These are phyloP conservation scores for Otatea glauca DNA, from an alignment of 176 grass and related monocot genomes.

Conservation along the genomic window DNA sequence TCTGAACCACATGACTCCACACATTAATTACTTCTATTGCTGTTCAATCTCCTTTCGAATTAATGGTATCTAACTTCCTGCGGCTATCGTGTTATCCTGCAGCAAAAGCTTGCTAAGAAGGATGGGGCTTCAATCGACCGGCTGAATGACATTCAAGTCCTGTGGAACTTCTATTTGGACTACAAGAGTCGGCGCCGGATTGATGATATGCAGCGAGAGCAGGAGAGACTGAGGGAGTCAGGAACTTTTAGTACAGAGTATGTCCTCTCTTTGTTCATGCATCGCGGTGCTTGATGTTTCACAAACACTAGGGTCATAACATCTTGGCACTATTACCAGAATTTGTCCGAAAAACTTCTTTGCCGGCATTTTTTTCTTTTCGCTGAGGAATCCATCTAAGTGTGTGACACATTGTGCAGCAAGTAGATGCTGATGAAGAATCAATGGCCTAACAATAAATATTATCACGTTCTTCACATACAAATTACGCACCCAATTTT, in stretches of 20 bases:
- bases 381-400: not conserved
- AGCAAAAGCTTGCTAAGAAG: conserved; percentile 88
- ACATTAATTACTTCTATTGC: not conserved
- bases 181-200: conserved; percentile 71
- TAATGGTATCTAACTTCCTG: conserved; percentile 5
- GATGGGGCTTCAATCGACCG: conserved; percentile 62
- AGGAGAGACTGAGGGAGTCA: conserved; percentile 66
- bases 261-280: conserved; percentile 24
- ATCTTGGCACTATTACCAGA: not conserved
- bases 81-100: conserved; percentile 40
- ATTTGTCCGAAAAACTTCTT: not conserved
- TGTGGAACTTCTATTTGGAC: conserved; percentile 77
- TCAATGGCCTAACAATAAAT: not conserved
- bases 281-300: not conserved
- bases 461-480: not conserved
- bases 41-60: not conserved
- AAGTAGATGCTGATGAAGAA: not conserved
- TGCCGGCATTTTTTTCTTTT: not conserved
- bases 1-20: not conserved
- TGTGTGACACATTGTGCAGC: not conserved
- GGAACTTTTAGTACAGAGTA: conserved; percentile 85
- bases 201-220: conserved; percentile 80
- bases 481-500: not conserved
- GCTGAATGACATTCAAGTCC: conserved; percentile 64
- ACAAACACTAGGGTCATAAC: not conserved